Conservation (phyloP, 2,329 filamentous ascomycete genomes). For the Fusarium verrucosum region DNA sequence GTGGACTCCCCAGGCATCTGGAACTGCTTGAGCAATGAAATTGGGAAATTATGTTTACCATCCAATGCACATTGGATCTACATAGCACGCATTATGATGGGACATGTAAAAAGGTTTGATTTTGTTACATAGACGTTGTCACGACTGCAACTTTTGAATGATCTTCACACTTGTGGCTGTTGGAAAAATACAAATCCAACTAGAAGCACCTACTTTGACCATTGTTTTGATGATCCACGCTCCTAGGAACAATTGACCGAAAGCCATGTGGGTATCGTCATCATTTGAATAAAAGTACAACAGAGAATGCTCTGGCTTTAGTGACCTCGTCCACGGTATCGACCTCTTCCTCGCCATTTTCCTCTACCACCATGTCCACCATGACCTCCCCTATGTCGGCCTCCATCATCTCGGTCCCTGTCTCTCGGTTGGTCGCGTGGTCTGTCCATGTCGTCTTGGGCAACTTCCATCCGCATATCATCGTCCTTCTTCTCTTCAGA, state of each 20-base stretch:
- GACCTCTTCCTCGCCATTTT: slow-evolving; percentile 52
- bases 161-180: slow-evolving; percentile 3
- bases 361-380: slow-evolving; percentile 46
- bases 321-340: slow-evolving; percentile 51
- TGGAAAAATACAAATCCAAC: slow-evolving; percentile 17
- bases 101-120: slow-evolving; percentile 39
- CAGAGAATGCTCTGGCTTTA: slow-evolving; percentile 16
- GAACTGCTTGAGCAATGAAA: slow-evolving; percentile 29
- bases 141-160: slow-evolving; percentile 44
- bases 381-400: slow-evolving; percentile 47
- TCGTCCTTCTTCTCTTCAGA: slow-evolving; percentile 70
- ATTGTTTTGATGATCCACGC: background rate
- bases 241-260: background rate
- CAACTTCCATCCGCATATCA: slow-evolving; percentile 46
- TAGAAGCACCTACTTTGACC: background rate
- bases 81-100: slow-evolving; percentile 39
- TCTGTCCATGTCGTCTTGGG: slow-evolving; percentile 52
- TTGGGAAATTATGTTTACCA: slow-evolving; percentile 22
- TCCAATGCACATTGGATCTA: slow-evolving; percentile 20
- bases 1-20: slow-evolving; percentile 51
- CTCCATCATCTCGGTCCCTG: slow-evolving; percentile 41
- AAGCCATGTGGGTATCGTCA: slow-evolving; percentile 29
- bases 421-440: slow-evolving; percentile 49
- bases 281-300: slow-evolving; percentile 21
- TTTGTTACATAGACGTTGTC: slow-evolving; percentile 46